Evolutionary conservation across 2,329 filamentous ascomycete species (phyloP).

Genomic region (Biscogniauxia sp.): DNA sequence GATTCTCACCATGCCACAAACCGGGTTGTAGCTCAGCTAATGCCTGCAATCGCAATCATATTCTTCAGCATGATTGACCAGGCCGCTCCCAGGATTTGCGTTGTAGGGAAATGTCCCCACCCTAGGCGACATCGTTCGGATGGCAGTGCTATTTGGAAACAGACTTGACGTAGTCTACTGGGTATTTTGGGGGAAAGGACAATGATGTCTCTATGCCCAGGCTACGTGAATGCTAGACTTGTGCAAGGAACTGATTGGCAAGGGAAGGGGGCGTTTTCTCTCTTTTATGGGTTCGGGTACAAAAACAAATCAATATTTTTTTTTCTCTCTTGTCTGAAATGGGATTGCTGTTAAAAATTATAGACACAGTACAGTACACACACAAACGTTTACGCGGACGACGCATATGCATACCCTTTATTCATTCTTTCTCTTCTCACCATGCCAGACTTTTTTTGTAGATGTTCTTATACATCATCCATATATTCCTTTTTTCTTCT

Average conservation of each 20-base stretch:
- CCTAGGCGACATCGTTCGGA: not conserved
- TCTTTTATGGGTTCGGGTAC: not conserved
- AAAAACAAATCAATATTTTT: not conserved
- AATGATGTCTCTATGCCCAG: not conserved
- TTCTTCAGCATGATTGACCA: not conserved
- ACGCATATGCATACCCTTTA: not conserved
- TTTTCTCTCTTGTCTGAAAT: not conserved
- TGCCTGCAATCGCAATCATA: too few species aligned
- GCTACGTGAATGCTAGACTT: not conserved
- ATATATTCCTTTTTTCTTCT: not conserved
- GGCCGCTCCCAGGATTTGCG: not conserved
- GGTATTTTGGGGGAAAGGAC: not conserved
- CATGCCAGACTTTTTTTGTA: not conserved
- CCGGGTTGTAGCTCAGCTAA: not conserved
- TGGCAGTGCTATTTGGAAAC: not conserved
- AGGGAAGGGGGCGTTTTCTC: not conserved
- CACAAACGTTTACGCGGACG: not conserved
- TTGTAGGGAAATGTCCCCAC: not conserved
- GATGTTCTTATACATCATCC: not conserved
- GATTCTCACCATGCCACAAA: too few species aligned
- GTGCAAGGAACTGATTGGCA: not conserved
- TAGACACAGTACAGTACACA: not conserved
- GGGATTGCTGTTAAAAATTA: not conserved
- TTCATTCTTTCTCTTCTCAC: not conserved
- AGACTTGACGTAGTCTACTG: not conserved